Conservation (phyloP, 192 early-diverging fungal genomes). For the Backusella psychrophila region DNA sequence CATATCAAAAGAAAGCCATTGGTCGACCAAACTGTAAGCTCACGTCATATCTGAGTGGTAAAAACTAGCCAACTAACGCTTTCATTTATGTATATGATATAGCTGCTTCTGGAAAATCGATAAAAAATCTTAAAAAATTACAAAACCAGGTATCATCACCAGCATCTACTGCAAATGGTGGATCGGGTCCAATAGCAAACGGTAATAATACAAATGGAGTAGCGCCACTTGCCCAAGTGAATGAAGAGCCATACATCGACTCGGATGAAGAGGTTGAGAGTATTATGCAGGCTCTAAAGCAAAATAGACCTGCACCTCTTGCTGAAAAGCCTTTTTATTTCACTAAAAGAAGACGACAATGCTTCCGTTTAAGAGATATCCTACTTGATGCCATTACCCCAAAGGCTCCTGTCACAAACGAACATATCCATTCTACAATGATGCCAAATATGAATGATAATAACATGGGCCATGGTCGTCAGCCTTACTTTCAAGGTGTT, state of each 20-base stretch:
- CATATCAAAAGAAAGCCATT: conserved; percentile 74
- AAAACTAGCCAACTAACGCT: neutral
- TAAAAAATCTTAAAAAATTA: conserved; percentile 10
- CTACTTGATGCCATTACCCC: conserved; percentile 62
- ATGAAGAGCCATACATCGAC: conserved; percentile 51
- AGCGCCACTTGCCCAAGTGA: neutral
- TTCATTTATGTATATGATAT: neutral
- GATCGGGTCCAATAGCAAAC: neutral
- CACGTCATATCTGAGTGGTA: too few species aligned
- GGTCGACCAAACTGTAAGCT: conserved; percentile 56
- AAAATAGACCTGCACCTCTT: conserved; percentile 63
- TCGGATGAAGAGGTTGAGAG: conserved; percentile 75
- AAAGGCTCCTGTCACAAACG: conserved; percentile 4
- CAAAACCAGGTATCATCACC: neutral
- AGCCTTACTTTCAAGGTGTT: neutral
- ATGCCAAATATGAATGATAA: neutral
- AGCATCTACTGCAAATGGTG: neutral
- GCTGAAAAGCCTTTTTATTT: conserved; percentile 47
- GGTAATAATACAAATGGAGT: neutral
- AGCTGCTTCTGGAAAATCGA: conserved; percentile 8
- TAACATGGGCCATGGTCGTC: neutral
- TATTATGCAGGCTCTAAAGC: conserved; percentile 61
- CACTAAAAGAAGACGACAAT: conserved; percentile 58
- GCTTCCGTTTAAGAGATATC: conserved; percentile 59
- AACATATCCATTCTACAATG: neutral